These are phyloP conservation scores for Lavandula angustifolia DNA, from an alignment of 257 asterid genomes.

Conservation along the genomic window DNA sequence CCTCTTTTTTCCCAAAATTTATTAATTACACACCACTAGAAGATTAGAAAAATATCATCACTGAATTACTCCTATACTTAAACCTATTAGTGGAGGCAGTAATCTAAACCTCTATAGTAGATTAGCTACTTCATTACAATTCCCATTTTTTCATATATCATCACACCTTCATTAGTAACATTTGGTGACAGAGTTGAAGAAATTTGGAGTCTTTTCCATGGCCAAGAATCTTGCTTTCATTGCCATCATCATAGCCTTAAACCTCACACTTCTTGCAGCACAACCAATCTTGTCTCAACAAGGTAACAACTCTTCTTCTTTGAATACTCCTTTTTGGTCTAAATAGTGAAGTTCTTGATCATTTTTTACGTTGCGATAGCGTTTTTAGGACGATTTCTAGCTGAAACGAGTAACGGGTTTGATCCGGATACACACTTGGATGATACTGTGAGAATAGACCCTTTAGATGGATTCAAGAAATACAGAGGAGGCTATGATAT, in stretches of 20 bases:
- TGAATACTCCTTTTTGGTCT: no score
- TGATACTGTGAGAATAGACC: conserved; percentile 69
- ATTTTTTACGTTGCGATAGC: not conserved
- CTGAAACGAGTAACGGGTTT: conserved; percentile 30
- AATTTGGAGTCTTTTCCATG: conserved; percentile 10
- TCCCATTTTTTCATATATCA: not conserved
- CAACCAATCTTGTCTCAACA: conserved; percentile 21
- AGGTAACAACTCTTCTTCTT: conserved; percentile 32
- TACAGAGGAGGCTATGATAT: conserved; percentile 86
- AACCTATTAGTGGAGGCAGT: conserved; percentile 27
- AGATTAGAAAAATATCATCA: not conserved
- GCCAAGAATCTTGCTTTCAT: conserved; percentile 20
- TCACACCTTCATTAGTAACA: not conserved
- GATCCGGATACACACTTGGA: conserved; percentile 33
- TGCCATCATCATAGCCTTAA: conserved; percentile 34
- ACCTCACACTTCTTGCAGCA: conserved; percentile 34
- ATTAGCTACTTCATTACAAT: conserved; percentile 27
- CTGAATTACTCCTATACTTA: not conserved
- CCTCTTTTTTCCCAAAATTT: not conserved
- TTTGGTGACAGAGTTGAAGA: conserved; percentile 32
- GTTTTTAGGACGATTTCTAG: conserved; percentile 45
- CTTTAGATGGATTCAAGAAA: conserved; percentile 60
- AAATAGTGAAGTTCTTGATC: no score
- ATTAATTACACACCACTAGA: conserved; percentile 15
- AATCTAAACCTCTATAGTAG: conserved; percentile 26